A percentile compares a stretch with the other conserved stretches of the same genome.
These are phyloP conservation scores for Colletotrichum cordylinicola DNA, from an alignment of 2,329 filamentous ascomycete genomes.

Conservation along the genomic window DNA sequence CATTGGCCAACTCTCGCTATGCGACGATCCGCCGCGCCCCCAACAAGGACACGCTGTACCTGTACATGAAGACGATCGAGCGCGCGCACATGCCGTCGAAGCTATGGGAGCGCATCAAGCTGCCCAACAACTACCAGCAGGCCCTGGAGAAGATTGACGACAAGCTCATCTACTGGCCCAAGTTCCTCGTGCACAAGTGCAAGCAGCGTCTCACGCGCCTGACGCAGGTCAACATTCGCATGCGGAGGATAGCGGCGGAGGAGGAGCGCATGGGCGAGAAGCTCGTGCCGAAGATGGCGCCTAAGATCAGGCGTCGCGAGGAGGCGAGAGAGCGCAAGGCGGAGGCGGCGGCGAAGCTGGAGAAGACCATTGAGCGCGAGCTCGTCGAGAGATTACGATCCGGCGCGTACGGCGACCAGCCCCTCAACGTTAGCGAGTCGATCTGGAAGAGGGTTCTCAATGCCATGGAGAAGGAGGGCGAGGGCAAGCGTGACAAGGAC, in stretches of 20 bases:
- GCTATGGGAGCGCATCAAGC: constrained; percentile 92
- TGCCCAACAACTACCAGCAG: constrained; percentile 86
- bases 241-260: constrained; percentile 83
- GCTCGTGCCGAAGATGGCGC: constrained; percentile 86
- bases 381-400: constrained; percentile 89
- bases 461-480: constrained; percentile 85
- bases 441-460: constrained; percentile 98
- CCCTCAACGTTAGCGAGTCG: constrained; percentile 90
- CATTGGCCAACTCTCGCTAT: constrained; percentile 90
- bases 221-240: constrained; percentile 87
- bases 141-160: constrained; percentile 89
- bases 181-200: constrained; percentile 91
- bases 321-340: constrained; percentile 78
- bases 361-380: constrained; percentile 94
- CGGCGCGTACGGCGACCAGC: constrained; percentile 92
- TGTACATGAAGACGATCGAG: constrained; percentile 97
- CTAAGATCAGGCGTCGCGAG: constrained; percentile 83
- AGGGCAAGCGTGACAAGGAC: constrained; percentile 84
- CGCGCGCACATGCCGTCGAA: constrained; percentile 87
- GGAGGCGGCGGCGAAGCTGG: constrained; percentile 87
- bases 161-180: constrained; percentile 90
- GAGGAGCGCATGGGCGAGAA: constrained; percentile 89
- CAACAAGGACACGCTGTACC: constrained; percentile 82
- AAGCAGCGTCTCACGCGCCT: constrained; percentile 94
- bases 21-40: constrained; percentile 88